phyloP scores from a whole-genome alignment of 2,329 filamentous ascomycete species.

The Bipolaris zeicola region DNA sequence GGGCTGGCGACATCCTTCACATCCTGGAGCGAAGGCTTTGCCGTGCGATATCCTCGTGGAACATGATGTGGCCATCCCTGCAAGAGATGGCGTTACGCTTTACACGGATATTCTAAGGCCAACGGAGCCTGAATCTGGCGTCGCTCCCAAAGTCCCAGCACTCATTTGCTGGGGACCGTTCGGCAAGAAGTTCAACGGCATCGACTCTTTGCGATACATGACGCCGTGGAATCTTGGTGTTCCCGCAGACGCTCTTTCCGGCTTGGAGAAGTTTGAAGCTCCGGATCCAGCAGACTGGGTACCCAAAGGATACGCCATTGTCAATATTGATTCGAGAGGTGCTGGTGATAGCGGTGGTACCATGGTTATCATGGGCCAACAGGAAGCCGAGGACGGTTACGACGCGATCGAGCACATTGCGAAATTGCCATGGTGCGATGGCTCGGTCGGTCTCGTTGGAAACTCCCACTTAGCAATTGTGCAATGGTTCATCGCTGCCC shows the following conservation, averaged over 20 bases:
- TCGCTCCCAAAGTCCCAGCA: conserved; percentile 44
- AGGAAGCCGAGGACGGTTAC: conserved; percentile 4
- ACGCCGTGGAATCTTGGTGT: conserved; percentile 10
- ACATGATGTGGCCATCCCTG: background rate
- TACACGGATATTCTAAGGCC: conserved; percentile 14
- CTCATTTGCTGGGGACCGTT: conserved; percentile 52
- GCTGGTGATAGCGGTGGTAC: conserved; percentile 16
- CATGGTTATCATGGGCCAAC: background rate
- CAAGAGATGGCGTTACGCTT: conserved; percentile 4
- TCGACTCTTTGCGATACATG: background rate
- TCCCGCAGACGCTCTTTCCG: background rate
- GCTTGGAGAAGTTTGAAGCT: conserved; percentile 49
- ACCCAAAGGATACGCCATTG: conserved; percentile 36
- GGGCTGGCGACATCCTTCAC: background rate
- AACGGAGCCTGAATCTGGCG: conserved; percentile 12
- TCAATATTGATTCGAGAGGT: conserved; percentile 35
- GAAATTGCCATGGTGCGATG: conserved; percentile 52
- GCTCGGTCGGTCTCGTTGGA: conserved; percentile 44
- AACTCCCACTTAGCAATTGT: conserved; percentile 51
- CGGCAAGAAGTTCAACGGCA: conserved; percentile 44
- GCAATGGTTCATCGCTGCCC: conserved; percentile 52
- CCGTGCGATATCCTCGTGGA: conserved; percentile 1
- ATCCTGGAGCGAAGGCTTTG: background rate
- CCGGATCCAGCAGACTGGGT: conserved; percentile 47
- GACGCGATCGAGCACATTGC: conserved; percentile 35